Evolutionary conservation across 2,329 filamentous ascomycete genomes (phyloP), one percentile per base, ranked within the genome.

Genomic region (Diaporthe ilicicola): DNA sequence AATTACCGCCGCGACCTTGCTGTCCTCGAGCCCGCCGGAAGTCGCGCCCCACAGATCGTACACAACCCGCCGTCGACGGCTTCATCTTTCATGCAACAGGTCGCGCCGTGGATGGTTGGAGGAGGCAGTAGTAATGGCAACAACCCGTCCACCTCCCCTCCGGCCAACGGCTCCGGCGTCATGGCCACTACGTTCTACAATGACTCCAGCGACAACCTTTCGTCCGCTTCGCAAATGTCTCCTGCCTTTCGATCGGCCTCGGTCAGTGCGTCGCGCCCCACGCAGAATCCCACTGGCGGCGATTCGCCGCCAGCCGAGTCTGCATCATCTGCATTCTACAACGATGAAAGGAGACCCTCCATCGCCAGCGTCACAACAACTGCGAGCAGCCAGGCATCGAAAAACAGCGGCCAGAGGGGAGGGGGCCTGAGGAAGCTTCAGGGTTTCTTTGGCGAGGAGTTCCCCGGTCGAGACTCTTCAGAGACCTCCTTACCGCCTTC

Each of bases 401-500:
- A 91, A 82, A 88, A 88, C 70, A 93, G 92, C 79, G 85, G 90
- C 73, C 91, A 90, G 72, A 87, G 92, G 72, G 90, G 91, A 76
- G 65, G 59, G 27, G 90, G 93, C 65, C 88, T 92, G 70, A 94
- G 95, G 81, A 96, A 95, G 82, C 86, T 97, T 74, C 93, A 96
- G 78, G 93, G 92, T 51, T 95, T 98, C 79, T 97, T 98, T 82
- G 95, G 95, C 56, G 95, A 98, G 76, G 95, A 97, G 78, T 94
- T 93, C 80, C 90, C 90, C 71, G 89, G 88, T 46, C 86, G 88
- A 74, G 92, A 95, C 78, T 91, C 91, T 74, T 94, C 93, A 67
- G 93, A 97, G 71, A 88, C 89, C 75, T 91, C 89, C 81, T 81
- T 93, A 76, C 83, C 86, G 73, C 83, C 82, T 72, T 85, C 83